These are phyloP conservation scores for Handroanthus guayacan DNA, from an alignment of 257 asterid species.

Conservation along the genomic window DNA sequence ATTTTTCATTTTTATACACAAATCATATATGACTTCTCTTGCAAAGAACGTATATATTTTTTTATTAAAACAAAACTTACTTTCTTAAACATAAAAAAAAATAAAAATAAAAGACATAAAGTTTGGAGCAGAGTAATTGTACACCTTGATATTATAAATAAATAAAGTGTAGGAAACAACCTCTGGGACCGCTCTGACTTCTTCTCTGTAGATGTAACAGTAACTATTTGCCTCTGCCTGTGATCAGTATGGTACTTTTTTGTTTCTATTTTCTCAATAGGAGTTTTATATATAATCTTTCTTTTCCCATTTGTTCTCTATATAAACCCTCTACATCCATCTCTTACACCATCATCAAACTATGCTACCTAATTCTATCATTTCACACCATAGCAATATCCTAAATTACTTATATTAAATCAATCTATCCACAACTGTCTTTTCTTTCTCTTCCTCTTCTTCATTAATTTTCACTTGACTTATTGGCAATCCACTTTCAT, in stretches of 20 bases:
- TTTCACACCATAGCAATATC: not conserved
- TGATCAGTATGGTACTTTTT: not conserved
- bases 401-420: not conserved
- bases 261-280: not conserved
- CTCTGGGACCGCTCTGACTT: too few species aligned
- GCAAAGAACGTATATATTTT: too few species aligned
- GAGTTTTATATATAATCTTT: not conserved
- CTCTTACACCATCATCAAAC: not conserved
- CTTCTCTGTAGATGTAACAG: not conserved
- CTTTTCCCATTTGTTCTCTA: constrained; percentile 36
- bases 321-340: constrained; percentile 37
- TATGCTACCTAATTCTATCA: constrained; percentile 34
- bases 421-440: constrained; percentile 40
- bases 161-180: too few species aligned
- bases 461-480: not conserved
- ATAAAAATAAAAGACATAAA: too few species aligned
- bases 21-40: too few species aligned
- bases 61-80: too few species aligned
- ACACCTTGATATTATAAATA: too few species aligned
- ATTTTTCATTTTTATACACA: too few species aligned
- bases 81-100: not conserved
- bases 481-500: not conserved
- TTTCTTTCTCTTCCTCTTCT: constrained; percentile 41
- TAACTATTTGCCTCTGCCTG: not conserved
- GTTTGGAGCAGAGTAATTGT: too few species aligned